A percentile compares a stretch with the other conserved stretches of the same genome.
These are phyloP conservation scores for Brettanomyces anomalus DNA, from an alignment of 805 yeast species.

Conservation along the genomic window DNA sequence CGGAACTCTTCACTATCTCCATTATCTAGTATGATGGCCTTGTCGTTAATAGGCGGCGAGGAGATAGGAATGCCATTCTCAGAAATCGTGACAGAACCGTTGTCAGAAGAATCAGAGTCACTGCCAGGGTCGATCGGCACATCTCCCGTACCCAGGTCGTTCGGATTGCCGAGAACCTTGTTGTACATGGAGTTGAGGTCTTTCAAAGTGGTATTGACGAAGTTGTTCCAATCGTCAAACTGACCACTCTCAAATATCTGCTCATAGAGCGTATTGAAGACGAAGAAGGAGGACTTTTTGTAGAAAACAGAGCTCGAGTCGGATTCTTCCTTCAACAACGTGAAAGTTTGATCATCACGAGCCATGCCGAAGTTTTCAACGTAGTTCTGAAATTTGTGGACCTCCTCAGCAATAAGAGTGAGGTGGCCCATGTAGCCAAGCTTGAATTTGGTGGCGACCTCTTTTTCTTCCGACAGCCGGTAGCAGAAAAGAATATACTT, in stretches of 20 bases:
- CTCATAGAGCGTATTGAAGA: conserved; percentile 24
- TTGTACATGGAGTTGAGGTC: conserved; percentile 49
- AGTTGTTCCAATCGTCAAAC: conserved; percentile 37
- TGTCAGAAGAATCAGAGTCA: neutral
- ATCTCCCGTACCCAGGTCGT: conserved; percentile 14
- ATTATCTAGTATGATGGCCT: conserved; percentile 26
- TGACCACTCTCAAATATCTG: conserved; percentile 19
- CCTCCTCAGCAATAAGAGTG: conserved; percentile 48
- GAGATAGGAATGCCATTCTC: conserved; percentile 9
- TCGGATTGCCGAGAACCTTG: conserved; percentile 45
- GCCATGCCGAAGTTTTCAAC: conserved; percentile 27
- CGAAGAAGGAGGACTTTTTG: conserved; percentile 22
- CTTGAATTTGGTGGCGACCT: conserved; percentile 31
- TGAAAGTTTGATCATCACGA: conserved; percentile 24
- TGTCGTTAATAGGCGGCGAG: conserved; percentile 14
- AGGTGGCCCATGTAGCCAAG: conserved; percentile 56
- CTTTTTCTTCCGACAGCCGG: conserved; percentile 20
- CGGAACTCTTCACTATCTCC: conserved; percentile 38
- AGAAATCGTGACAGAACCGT: neutral
- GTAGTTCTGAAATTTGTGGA: conserved; percentile 39
- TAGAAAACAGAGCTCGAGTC: conserved; percentile 21
- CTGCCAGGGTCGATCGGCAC: neutral
- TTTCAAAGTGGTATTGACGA: conserved; percentile 37
- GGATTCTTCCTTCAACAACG: conserved; percentile 19
- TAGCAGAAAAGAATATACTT: conserved; percentile 22